A percentile compares a stretch with the other conserved stretches of the same genome.
Evolutionary conservation across 352 stramenopile genomes (phyloP).

Genomic region (Hyaloperonospora arabidopsidis): DNA sequence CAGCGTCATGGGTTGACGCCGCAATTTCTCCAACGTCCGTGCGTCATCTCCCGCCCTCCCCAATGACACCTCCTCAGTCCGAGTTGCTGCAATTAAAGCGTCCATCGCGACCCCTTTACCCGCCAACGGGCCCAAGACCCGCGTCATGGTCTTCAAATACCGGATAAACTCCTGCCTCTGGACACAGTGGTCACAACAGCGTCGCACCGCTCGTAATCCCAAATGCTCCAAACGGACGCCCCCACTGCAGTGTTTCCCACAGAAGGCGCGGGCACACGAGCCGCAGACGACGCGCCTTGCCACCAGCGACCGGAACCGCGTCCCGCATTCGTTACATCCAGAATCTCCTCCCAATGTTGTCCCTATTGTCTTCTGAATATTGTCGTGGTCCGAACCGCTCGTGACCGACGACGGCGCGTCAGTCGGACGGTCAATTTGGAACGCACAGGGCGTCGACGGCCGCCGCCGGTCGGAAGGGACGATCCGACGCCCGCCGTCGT

Average conservation of each 20-base stretch:
- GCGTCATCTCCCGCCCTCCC: too few species aligned
- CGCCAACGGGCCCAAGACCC: slow-evolving; percentile 33
- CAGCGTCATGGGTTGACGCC: slow-evolving; percentile 52
- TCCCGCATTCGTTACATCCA: slow-evolving; percentile 39
- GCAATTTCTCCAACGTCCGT: slow-evolving; percentile 44
- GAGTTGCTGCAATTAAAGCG: slow-evolving; percentile 11
- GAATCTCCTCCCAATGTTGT: slow-evolving; percentile 19
- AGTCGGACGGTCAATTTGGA: slow-evolving; percentile 7
- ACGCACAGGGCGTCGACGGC: slow-evolving; percentile 20
- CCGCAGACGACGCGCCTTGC: slow-evolving; percentile 45
- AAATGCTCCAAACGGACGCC: slow-evolving; percentile 43
- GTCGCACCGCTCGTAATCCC: slow-evolving; percentile 23
- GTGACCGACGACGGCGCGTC: slow-evolving; percentile 6
- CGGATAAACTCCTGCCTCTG: slow-evolving; percentile 52
- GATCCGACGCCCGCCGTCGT: slow-evolving; percentile 32
- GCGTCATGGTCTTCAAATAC: slow-evolving; percentile 29
- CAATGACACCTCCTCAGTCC: too few species aligned
- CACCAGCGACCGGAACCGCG: slow-evolving; percentile 48
- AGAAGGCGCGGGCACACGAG: slow-evolving; percentile 53
- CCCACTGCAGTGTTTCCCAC: slow-evolving; percentile 48
- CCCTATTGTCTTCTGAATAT: too few species aligned
- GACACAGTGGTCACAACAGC: slow-evolving; percentile 48
- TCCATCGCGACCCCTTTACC: slow-evolving; percentile 29
- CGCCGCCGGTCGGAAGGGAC: slow-evolving; percentile 23
- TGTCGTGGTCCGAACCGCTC: too few species aligned